These are phyloP conservation scores for Rhynchosporium secalis DNA, from an alignment of 2,329 filamentous ascomycete species.

Conservation along the genomic window DNA sequence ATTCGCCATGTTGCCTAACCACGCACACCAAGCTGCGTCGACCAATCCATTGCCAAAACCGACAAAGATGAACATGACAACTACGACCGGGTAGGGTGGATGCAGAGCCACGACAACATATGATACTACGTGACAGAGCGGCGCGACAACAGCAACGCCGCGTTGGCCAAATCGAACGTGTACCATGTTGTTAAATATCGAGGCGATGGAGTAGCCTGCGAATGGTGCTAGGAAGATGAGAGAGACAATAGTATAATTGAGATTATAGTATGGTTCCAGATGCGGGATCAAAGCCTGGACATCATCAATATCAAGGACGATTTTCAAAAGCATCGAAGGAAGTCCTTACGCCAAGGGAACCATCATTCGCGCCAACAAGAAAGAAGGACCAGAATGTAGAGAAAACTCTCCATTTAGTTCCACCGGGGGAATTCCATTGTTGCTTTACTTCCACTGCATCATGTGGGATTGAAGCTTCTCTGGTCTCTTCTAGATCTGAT, in stretches of 20 bases:
- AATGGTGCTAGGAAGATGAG: slow-evolving; percentile 68
- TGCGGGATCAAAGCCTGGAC: slow-evolving; percentile 48
- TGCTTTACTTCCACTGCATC: slow-evolving; percentile 43
- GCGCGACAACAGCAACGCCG: slow-evolving; percentile 67
- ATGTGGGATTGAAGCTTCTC: slow-evolving; percentile 18
- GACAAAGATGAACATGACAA: slow-evolving; percentile 63
- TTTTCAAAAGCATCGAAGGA: background rate
- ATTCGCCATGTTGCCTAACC: slow-evolving; percentile 63
- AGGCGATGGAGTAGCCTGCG: slow-evolving; percentile 62
- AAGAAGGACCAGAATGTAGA: slow-evolving; percentile 62
- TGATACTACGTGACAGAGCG: slow-evolving; percentile 61
- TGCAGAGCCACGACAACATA: slow-evolving; percentile 67
- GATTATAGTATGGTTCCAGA: slow-evolving; percentile 60
- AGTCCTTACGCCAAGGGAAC: slow-evolving; percentile 57
- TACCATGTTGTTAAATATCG: slow-evolving; percentile 63
- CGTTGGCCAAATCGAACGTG: slow-evolving; percentile 62
- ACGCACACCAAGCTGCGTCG: slow-evolving; percentile 60
- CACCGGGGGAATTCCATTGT: slow-evolving; percentile 62
- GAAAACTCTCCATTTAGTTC: slow-evolving; percentile 59
- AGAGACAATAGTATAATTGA: slow-evolving; percentile 64
- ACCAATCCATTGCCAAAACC: slow-evolving; percentile 72
- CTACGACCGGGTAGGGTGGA: slow-evolving; percentile 67
- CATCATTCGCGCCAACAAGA: slow-evolving; percentile 70
- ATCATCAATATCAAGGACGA: background rate
- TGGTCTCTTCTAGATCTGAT: slow-evolving; percentile 21